Percentiles rank a stretch among this genome's conserved stretches.
Conservation (phyloP, 1,139 yeast genomes). For the Diutina mesorugosa region DNA sequence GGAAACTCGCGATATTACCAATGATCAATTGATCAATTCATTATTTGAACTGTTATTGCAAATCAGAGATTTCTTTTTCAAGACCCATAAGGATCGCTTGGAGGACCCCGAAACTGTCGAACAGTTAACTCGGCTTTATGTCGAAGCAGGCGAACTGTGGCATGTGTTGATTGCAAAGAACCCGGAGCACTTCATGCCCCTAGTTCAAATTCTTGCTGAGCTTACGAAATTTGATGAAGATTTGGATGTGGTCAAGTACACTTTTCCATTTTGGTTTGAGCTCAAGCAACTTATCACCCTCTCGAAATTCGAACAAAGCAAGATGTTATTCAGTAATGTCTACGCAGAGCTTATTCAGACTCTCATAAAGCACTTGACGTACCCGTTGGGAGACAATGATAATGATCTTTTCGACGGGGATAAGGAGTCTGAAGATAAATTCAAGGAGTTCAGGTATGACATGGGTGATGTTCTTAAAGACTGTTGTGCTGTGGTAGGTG, state of each 20-base stretch:
- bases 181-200: conserved; percentile 57
- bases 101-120: conserved; percentile 66
- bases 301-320: conserved; percentile 51
- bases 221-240: conserved; percentile 59
- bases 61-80: conserved; percentile 35
- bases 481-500: conserved; percentile 84
- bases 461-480: conserved; percentile 96
- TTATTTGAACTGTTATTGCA: conserved; percentile 57
- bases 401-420: conserved; percentile 40
- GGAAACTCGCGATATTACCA: conserved; percentile 70
- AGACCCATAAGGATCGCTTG: conserved; percentile 16
- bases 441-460: conserved; percentile 86
- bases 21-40: conserved; percentile 47
- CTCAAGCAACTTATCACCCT: conserved; percentile 61
- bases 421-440: conserved; percentile 81
- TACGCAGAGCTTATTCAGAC: conserved; percentile 55
- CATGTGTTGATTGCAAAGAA: conserved; percentile 69
- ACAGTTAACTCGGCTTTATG: conserved; percentile 64
- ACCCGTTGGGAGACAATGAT: conserved; percentile 41
- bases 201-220: conserved; percentile 64
- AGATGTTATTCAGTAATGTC: conserved; percentile 41
- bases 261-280: conserved; percentile 87
- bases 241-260: conserved; percentile 78
- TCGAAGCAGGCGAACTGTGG: conserved; percentile 96
- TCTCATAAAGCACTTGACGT: conserved; percentile 60